Evolutionary conservation across 495 filamentous ascomycete genomes (phyloP).

Genomic region (Aspergillus sparsus): DNA sequence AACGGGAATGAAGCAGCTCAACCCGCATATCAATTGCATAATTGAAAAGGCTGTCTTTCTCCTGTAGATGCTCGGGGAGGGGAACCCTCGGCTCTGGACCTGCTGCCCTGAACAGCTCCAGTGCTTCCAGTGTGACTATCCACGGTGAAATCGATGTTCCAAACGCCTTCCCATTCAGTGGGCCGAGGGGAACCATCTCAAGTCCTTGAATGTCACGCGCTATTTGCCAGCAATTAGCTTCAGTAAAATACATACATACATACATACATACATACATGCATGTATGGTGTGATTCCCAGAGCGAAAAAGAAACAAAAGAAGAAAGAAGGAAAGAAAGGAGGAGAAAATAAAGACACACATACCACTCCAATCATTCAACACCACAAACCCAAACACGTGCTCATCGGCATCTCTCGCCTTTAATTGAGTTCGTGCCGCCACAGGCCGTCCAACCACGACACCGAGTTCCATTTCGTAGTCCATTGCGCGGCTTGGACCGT

Average conservation of each 20-base stretch:
- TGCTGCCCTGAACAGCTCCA: slow-evolving; percentile 58
- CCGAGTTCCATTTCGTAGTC: slow-evolving; percentile 87
- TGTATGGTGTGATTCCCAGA: not conserved
- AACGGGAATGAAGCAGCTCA: slow-evolving; percentile 31
- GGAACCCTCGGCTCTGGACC: slow-evolving; percentile 57
- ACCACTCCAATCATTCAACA: slow-evolving; percentile 89
- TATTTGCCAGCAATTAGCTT: slow-evolving; percentile 7
- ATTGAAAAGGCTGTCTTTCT: slow-evolving; percentile 56
- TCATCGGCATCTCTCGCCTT: slow-evolving; percentile 59
- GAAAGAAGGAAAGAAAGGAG: not conserved
- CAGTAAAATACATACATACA: not conserved
- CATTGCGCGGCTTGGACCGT: slow-evolving; percentile 58
- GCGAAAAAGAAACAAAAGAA: not conserved
- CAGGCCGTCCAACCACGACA: slow-evolving; percentile 61
- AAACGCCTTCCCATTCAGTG: slow-evolving; percentile 72
- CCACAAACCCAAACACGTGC: slow-evolving; percentile 77
- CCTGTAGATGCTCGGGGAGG: slow-evolving; percentile 63
- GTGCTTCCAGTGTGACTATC: slow-evolving; percentile 77
- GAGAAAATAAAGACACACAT: slow-evolving; percentile 55
- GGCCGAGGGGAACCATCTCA: slow-evolving; percentile 42
- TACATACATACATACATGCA: too few relatives aligned
- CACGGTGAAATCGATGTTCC: slow-evolving; percentile 78
- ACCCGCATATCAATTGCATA: slow-evolving; percentile 71
- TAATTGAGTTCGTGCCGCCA: slow-evolving; percentile 22
- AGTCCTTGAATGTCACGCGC: slow-evolving; percentile 40